These are phyloP conservation scores for Copromyces sp. DNA, from an alignment of 495 filamentous ascomycete species.

Conservation along the genomic window DNA sequence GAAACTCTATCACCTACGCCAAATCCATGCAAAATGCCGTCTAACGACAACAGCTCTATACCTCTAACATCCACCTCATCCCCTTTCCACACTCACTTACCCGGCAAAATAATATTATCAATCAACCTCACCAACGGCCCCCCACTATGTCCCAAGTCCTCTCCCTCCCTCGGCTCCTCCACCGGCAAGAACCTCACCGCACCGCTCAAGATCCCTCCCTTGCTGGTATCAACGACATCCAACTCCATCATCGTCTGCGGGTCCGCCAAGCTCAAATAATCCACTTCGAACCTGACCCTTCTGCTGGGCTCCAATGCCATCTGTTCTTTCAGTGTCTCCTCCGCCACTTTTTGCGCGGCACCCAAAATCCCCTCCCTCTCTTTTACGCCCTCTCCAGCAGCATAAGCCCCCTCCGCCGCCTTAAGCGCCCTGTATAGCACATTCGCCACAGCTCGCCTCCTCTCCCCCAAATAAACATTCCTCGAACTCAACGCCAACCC, in stretches of 20 bases:
- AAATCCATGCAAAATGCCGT: not conserved
- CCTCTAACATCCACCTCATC: not conserved
- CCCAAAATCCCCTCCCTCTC: conserved; percentile 55
- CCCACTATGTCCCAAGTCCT: conserved; percentile 62
- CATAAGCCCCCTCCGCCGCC: conserved; percentile 60
- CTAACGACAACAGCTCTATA: not conserved
- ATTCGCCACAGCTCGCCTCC: conserved; percentile 60
- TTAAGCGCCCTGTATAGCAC: conserved; percentile 58
- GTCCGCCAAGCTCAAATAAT: conserved; percentile 85
- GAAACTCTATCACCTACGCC: not conserved
- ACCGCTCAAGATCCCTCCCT: conserved; percentile 76
- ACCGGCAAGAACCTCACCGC: conserved; percentile 84
- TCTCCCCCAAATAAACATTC: conserved; percentile 81
- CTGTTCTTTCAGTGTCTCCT: conserved; percentile 48
- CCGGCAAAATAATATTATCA: conserved; percentile 77
- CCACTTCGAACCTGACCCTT: conserved; percentile 67
- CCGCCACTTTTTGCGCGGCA: conserved; percentile 47
- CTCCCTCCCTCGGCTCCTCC: conserved; percentile 52
- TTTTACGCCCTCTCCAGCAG: conserved; percentile 34
- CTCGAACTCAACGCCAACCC: conserved; percentile 89
- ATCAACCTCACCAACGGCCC: conserved; percentile 72
- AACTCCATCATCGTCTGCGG: conserved; percentile 72
- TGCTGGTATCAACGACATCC: conserved; percentile 46
- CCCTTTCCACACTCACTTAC: conserved; percentile 4
- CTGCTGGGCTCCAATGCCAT: conserved; percentile 46